These are phyloP conservation scores for Trametes maxima DNA, from an alignment of 768 basidiomycete species.

Conservation along the genomic window DNA sequence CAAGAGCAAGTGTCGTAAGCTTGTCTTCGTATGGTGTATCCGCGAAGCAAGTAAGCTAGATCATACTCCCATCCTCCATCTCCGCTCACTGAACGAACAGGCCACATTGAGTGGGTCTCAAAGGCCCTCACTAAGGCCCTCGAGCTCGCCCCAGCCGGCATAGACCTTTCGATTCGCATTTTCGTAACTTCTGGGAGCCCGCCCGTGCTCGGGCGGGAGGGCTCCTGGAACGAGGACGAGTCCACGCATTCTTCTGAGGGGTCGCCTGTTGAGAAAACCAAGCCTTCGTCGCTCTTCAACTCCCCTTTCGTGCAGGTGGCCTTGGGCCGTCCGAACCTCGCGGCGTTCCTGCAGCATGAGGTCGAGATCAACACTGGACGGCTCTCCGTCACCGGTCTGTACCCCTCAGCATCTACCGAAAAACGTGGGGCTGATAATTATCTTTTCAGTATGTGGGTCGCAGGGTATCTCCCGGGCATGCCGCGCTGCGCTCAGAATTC, in stretches of 20 bases:
- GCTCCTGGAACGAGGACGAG: slow-evolving; percentile 25
- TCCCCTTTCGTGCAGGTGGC: slow-evolving; percentile 33
- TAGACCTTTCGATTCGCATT: slow-evolving; percentile 43
- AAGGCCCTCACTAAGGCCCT: slow-evolving; percentile 39
- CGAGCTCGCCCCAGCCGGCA: slow-evolving; percentile 30
- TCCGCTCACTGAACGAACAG: slow-evolving; percentile 9
- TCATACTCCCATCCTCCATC: background rate
- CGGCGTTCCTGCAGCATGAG: slow-evolving; percentile 40
- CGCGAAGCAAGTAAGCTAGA: slow-evolving; percentile 39
- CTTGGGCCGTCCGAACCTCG: slow-evolving; percentile 48
- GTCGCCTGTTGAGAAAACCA: slow-evolving; percentile 8
- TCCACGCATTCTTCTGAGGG: slow-evolving; percentile 18
- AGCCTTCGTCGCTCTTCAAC: slow-evolving; percentile 27
- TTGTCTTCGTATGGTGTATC: slow-evolving; percentile 49
- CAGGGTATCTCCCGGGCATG: slow-evolving; percentile 41
- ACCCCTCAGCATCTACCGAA: no score
- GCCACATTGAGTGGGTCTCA: slow-evolving; percentile 50
- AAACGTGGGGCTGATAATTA: background rate
- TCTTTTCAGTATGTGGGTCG: slow-evolving; percentile 52
- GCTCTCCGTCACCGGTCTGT: slow-evolving; percentile 53
- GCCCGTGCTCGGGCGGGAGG: slow-evolving; percentile 22
- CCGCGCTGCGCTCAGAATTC: slow-evolving; percentile 42
- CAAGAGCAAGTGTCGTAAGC: slow-evolving; percentile 32
- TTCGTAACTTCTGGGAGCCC: slow-evolving; percentile 38
- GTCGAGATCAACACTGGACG: slow-evolving; percentile 38